Evolutionary conservation across 2,329 filamentous ascomycete species (phyloP).

Genomic region (Colletotrichum chrysophilum): DNA sequence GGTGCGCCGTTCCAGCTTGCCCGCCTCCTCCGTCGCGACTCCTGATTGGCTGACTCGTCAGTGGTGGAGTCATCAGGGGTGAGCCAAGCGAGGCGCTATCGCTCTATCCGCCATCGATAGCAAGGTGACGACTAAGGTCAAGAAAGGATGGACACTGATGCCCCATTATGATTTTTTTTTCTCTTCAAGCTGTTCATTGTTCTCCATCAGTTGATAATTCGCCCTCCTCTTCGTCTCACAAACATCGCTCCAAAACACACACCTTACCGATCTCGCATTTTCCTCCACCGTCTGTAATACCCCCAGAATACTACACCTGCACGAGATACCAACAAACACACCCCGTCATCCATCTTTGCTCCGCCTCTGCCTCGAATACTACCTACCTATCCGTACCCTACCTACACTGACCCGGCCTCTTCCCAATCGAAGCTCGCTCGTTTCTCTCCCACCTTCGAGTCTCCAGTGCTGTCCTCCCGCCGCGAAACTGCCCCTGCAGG

Average conservation of each 20-base stretch:
- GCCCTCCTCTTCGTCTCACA: slow-evolving; percentile 10
- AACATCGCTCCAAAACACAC: not conserved
- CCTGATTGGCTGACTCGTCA: not conserved
- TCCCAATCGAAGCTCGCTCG: slow-evolving; percentile 1
- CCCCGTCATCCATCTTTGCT: not conserved
- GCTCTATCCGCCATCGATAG: slow-evolving; percentile 22
- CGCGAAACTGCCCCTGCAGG: slow-evolving; percentile 13
- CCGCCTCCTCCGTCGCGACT: not conserved
- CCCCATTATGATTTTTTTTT: slow-evolving; percentile 21
- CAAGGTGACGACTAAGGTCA: slow-evolving; percentile 21
- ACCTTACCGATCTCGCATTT: not conserved
- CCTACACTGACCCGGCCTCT: not conserved
- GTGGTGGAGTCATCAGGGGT: slow-evolving; percentile 1
- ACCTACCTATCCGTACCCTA: not conserved
- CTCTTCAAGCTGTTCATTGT: slow-evolving; percentile 21
- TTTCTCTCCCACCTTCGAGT: not conserved
- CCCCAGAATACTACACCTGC: not conserved
- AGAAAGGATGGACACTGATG: slow-evolving; percentile 19
- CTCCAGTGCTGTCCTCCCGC: not conserved
- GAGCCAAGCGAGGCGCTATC: slow-evolving; percentile 24
- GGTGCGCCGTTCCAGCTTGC: slow-evolving; percentile 19
- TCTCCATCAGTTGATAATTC: slow-evolving; percentile 22
- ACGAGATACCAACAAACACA: slow-evolving; percentile 2
- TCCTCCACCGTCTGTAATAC: slow-evolving; percentile 11
- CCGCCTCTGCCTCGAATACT: not conserved